Base-by-base conservation (phyloP, 2,329 filamentous ascomycete species). In the Alternaria novae-zelandiae region DNA sequence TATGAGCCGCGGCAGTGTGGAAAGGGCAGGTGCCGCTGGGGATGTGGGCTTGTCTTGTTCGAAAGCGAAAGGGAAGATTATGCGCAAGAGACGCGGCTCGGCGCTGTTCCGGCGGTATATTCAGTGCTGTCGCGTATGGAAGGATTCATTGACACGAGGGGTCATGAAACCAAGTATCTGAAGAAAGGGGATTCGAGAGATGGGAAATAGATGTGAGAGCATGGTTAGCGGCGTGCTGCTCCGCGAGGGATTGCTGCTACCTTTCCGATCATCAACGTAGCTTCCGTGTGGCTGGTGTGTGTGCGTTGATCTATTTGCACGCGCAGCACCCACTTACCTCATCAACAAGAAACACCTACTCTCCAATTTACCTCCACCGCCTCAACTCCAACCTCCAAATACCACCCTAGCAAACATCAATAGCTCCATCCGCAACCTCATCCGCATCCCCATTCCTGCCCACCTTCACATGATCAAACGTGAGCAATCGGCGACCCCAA, bases 401-500 rank as follows among this genome's bases (percentile, higher is more conserved):
- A 20, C 47, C 23, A 53, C 8, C 49, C 30, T 17, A 41, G 21
- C 49, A 41, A 53, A 53, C 8, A 30, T 53, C 49, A 53, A 53
- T 53, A 53, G 32, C 36, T 23, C 12, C 53, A 44, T 54, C 32
- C 49, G 49, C 49, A 51, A 51, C 49, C 49, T 51, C 49, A 51
- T 51, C 49, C 49, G 49, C 49, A 53, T 53, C 28, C 49, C 28
- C 49, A 53, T 53, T 53, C 20, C 30, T 41, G 28, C 36, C 32
- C 54, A 46, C 54, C 28, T 53, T 53, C 54, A 46, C 54, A 32
- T 56, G 41, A 56, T 25, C 54, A 47, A 23, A 44, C 54, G 53
- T 36, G 36, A 54, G 32, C 32, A 43, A 43, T 45, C 41, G n/a
- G 53, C 53, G 32, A 25, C 41, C 26, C 49, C 41, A 44, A 59